Evolutionary conservation across 2,329 filamentous ascomycete genomes (phyloP).

Genomic region (Aspergillus carbonarius): DNA sequence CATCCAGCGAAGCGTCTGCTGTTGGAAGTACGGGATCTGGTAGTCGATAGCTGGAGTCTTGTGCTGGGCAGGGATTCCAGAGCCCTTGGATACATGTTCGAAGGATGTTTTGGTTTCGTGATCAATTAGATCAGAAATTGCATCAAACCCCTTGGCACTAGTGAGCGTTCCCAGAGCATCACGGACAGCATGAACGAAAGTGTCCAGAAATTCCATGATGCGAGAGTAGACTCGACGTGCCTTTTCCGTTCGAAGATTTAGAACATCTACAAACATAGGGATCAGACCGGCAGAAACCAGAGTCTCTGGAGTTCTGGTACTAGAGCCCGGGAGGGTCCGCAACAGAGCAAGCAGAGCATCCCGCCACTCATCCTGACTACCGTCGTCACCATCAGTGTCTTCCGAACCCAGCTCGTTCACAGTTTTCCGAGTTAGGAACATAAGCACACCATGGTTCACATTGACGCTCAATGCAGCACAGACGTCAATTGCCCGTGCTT

Average conservation of each 20-base stretch:
- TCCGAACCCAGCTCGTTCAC: constrained; percentile 75
- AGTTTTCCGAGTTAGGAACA: constrained; percentile 89
- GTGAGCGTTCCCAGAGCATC: constrained; percentile 83
- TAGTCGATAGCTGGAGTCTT: constrained; percentile 87
- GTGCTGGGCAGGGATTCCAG: constrained; percentile 70
- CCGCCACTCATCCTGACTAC: constrained; percentile 82
- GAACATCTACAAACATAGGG: constrained; percentile 83
- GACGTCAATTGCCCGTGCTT: constrained; percentile 75
- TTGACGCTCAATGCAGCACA: constrained; percentile 89
- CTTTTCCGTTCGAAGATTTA: constrained; percentile 76
- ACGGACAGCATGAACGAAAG: constrained; percentile 78
- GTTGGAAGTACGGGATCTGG: constrained; percentile 86
- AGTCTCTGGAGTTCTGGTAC: constrained; percentile 72
- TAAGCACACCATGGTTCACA: constrained; percentile 91
- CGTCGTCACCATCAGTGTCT: constrained; percentile 57
- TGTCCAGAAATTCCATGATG: constrained; percentile 84
- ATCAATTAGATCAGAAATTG: constrained; percentile 83
- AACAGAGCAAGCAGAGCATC: constrained; percentile 86
- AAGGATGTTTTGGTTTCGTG: constrained; percentile 73
- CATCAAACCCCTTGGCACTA: constrained; percentile 77
- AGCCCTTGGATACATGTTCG: constrained; percentile 63
- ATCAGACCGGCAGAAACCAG: constrained; percentile 88
- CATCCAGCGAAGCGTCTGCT: constrained; percentile 88
- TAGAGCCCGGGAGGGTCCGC: constrained; percentile 70
- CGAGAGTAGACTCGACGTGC: constrained; percentile 82